phyloP scores from a whole-genome alignment of 345 rosid species.

The Kandelia obovata region DNA sequence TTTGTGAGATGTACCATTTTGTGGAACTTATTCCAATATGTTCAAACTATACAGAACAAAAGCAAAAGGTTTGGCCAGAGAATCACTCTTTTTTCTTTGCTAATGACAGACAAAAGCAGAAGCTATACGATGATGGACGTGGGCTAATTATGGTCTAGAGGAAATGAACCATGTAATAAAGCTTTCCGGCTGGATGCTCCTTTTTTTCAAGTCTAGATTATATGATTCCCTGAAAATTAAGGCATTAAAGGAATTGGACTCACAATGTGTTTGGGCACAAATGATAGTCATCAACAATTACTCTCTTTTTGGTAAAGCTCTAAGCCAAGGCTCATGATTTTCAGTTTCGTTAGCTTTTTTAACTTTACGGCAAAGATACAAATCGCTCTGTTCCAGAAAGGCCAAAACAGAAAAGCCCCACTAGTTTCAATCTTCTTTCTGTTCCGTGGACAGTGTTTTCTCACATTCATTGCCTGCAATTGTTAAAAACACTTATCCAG shows the following conservation, averaged over 20 bases:
- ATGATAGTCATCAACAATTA: background rate
- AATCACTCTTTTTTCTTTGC: conserved; percentile 12
- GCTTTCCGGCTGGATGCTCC: background rate
- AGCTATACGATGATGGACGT: background rate
- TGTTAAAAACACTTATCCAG: too few relatives aligned
- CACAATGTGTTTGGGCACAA: too few relatives aligned
- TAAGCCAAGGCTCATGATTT: too few relatives aligned
- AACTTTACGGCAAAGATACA: too few relatives aligned
- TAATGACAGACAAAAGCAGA: conserved; percentile 14
- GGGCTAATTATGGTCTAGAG: too few relatives aligned
- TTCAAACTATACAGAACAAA: background rate
- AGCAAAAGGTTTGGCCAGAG: conserved; percentile 8
- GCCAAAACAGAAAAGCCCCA: too few relatives aligned
- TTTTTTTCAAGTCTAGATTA: background rate
- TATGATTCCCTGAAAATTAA: background rate
- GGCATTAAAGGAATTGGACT: too few relatives aligned
- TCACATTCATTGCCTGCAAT: too few relatives aligned
- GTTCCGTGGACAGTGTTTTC: too few relatives aligned
- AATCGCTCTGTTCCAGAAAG: too few relatives aligned
- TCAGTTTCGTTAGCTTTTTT: too few relatives aligned
- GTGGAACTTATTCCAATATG: conserved; percentile 34
- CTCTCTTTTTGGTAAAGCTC: background rate
- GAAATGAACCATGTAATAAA: background rate
- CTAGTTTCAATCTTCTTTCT: too few relatives aligned
- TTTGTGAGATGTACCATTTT: conserved; percentile 1